Base-by-base conservation (phyloP, 495 filamentous ascomycete species). In the Lophium mytilinum region DNA sequence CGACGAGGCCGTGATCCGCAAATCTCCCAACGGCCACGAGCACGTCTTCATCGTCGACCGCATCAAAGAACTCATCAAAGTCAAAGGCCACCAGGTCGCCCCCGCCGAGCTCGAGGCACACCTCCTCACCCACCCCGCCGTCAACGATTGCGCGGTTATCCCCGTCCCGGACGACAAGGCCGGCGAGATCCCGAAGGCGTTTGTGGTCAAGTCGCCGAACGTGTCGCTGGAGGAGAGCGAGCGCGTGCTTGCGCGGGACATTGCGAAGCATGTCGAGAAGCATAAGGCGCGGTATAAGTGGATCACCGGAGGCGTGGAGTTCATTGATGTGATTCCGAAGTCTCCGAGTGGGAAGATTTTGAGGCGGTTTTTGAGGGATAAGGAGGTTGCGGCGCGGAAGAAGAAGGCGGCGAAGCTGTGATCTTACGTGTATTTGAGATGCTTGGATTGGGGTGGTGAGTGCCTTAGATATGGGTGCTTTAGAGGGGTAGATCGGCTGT, bases 291-390 rank as follows among this genome's bases (percentile, higher is more conserved):
- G 82, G 42, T 87, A 95, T 67, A 96, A 96, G 78, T 90, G 88
- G 87, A 72, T 96, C 57, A 87, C 84, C 69, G 90, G 90, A 4
- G 89, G 90, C 5, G 76, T 95, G 9, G 79, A 84, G 64, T 96
- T 96, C 64, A 70, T 85, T 30, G 81, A 84, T 57, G 75, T 60
- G 0, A 80, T 96, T 55, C 91, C 92, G 17, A 96, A 96, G 77
- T 94, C 87, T 63, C 86, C 92, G 0, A 90, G 85, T 68, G 91
- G 91, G 11, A 96, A 97, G 83, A 96, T 97, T 61, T 68, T 97
- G 66, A 75, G 90, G 40, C 77, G 89, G 17, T 62, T 94, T 61
- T 71, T 97, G 54, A 80, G 89, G 37, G 92, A 97, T 66, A 79
- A 80, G 68, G 89, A 92, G 69, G 87, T 77, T 71, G 86, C 84